Evolutionary conservation across 2,329 filamentous ascomycete genomes (phyloP), one percentile per base, ranked within the genome.

Genomic region (Arthrobotrys entomopaga): DNA sequence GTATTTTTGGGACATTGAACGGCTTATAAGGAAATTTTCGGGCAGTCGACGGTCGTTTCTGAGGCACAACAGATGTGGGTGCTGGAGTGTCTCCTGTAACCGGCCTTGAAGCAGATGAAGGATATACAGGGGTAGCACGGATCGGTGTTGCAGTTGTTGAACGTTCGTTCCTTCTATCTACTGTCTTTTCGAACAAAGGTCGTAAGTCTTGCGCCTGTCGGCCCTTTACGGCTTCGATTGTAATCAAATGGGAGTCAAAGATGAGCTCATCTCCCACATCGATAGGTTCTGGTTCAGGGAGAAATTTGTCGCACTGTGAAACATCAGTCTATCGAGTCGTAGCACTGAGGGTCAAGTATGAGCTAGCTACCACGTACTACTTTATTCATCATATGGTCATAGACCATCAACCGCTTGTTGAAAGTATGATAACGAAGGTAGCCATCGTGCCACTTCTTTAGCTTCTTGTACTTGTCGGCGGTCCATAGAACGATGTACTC

Each of bases 391-490:
- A 75, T 65, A 42, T 79, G 76, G 58, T 79, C 78, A 56, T 79
- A 79, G 10, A 79, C 73, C 52, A 79, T 64, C 74, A 79, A 69
- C 16, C 77, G 76, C 29, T 76, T 78, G 42, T 79, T 79, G 58
- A 78, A 79, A 15, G 76, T 78, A 56, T 79, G 78, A 46, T 77
- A 77, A 13, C 78, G 77, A 19, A 79, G 77, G 43, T 59, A 72
- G 66, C 78, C 78, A 65, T 79, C 78, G 48, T 79, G 78, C 78
- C 78, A 79, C 70, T 78, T 78, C 61, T 79, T 79, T 16, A 78
- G 76, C 54, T 79, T 79, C 60, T 79, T 78, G 63, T 78, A 76
- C 69, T 79, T 79, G 76, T 79, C 78, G 52, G 76, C 65, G 16
- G 78, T 79, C 78, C 78, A 79, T 8, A 79, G 73, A 65, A 79